Percentiles rank a stretch among this genome's conserved stretches.
Conservation (phyloP, 2,329 filamentous ascomycete species). For the Botrytis medusae region DNA sequence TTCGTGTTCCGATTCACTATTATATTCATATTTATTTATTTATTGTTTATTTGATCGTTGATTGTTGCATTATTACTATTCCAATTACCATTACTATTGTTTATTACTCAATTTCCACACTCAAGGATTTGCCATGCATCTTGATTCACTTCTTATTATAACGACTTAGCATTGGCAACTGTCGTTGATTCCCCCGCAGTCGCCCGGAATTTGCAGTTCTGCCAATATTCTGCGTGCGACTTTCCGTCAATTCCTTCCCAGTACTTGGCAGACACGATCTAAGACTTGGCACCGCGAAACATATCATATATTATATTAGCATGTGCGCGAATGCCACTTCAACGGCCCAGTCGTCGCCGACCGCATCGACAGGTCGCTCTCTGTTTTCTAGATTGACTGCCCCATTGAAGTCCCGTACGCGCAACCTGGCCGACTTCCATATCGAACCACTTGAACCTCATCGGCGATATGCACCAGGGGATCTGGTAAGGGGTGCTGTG, state of each 20-base stretch:
- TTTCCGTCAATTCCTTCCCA: conserved; percentile 21
- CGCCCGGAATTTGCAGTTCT: conserved; percentile 11
- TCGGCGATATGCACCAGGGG: conserved; percentile 72
- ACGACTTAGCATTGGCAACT: conserved; percentile 14
- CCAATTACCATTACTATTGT: not conserved
- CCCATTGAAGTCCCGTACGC: conserved; percentile 48
- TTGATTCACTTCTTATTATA: conserved; percentile 15
- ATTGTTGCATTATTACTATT: not conserved
- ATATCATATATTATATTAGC: conserved; percentile 29
- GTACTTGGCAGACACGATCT: conserved; percentile 34
- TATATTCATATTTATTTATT: not conserved
- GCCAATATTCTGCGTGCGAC: conserved; percentile 20
- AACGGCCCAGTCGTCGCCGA: conserved; percentile 31
- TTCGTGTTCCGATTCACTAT: not conserved
- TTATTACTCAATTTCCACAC: not conserved
- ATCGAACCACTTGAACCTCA: conserved; percentile 76
- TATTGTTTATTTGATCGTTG: not conserved
- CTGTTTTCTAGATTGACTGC: conserved; percentile 47
- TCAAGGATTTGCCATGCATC: conserved; percentile 16
- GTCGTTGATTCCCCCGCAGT: conserved; percentile 20
- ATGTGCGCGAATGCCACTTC: conserved; percentile 40
- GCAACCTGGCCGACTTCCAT: conserved; percentile 75
- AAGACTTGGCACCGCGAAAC: conserved; percentile 28
- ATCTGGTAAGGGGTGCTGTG: conserved; percentile 70
- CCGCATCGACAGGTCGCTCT: conserved; percentile 35